Conservation (phyloP, 2,329 filamentous ascomycete species). For the Raffaelea deltoideospora region DNA sequence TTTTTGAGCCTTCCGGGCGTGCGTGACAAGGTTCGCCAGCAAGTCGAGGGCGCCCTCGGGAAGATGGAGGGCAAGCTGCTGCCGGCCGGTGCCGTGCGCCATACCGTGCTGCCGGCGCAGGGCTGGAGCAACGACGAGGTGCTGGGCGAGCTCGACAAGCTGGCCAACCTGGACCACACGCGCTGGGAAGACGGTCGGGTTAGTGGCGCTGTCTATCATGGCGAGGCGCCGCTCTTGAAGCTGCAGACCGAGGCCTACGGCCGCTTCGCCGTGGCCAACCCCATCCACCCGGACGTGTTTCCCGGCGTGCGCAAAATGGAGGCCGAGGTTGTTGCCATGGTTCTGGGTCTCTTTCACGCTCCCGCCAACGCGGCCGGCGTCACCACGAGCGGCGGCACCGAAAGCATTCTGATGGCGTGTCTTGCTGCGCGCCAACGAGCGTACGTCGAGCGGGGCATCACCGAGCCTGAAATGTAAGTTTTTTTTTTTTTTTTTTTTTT, state of each 20-base stretch:
- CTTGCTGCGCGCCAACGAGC: constrained; percentile 82
- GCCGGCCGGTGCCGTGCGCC: constrained; percentile 48
- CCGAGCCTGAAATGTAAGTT: constrained; percentile 80
- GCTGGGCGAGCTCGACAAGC: constrained; percentile 59
- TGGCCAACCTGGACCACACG: constrained; percentile 82
- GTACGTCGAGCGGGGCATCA: constrained; percentile 70
- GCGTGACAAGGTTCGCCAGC: constrained; percentile 67
- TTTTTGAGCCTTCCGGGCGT: constrained; percentile 82
- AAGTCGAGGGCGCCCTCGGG: constrained; percentile 63
- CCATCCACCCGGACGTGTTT: constrained; percentile 96
- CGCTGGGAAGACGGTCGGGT: constrained; percentile 94
- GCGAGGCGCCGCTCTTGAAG: constrained; percentile 64
- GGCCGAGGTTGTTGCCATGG: constrained; percentile 94
- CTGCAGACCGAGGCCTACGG: constrained; percentile 88
- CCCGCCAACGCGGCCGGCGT: constrained; percentile 76
- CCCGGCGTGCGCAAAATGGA: constrained; percentile 98
- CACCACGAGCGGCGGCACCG: constrained; percentile 83
- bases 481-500: background rate
- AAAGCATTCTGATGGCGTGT: constrained; percentile 94
- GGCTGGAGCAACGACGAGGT: constrained; percentile 72
- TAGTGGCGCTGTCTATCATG: constrained; percentile 91
- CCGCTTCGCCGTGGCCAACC: constrained; percentile 88
- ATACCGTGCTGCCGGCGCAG: constrained; percentile 64
- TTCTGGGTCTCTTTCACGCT: constrained; percentile 75
- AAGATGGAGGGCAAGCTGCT: constrained; percentile 79